Evolutionary conservation across 2,329 filamentous ascomycete species (phyloP), one percentile per base, ranked within the genome.

Genomic region (Xylariaceae sp.): DNA sequence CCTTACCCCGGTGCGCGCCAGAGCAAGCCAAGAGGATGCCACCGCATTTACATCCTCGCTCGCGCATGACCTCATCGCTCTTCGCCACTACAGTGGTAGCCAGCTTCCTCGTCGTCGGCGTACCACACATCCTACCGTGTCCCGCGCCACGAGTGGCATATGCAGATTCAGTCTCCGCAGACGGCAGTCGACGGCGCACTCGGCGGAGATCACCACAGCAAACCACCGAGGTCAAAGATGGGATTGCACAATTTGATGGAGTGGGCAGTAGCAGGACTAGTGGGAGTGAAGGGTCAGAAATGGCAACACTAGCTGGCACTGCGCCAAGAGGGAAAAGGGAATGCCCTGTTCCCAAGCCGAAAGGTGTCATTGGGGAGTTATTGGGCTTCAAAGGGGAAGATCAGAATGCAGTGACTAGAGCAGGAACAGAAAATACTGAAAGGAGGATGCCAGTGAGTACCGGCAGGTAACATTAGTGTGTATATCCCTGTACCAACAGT

Each of bases 21-120:
- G 36, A 11, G 23, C 43, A 20, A 30, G 36, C 29, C 37, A 21
- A 36, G 26, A 46, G 42, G 37, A 94, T 94, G 89, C 86, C 91
- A 67, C 89, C 91, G 57, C 88, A 93, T 75, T 86, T 99, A 35
- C 94, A 99, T 73, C 94, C 94, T 27, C 87, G 92, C 73, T 97
- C 93, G 63, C 87, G 91, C 66, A 90, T 91, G 77, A 99, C 94
- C 65, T 92, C 89, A 51, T 94, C 92, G 39, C 87, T 99, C 56
- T 99, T 99, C 77, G 92, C 91, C 44, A 91, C 89, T n/a, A 97
- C 93, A 1, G 83, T 97, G 49, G 81, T 90, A 58, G 86, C 92
- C 26, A 94, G 89, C 64, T 96, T 99, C 73, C 82, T 96, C 59
- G 92, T 99, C 58, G 94, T 99, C 47, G 91, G 85, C 24, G 79